Conservation (phyloP, 345 rosid species). For the Eucalyptus marginata region DNA sequence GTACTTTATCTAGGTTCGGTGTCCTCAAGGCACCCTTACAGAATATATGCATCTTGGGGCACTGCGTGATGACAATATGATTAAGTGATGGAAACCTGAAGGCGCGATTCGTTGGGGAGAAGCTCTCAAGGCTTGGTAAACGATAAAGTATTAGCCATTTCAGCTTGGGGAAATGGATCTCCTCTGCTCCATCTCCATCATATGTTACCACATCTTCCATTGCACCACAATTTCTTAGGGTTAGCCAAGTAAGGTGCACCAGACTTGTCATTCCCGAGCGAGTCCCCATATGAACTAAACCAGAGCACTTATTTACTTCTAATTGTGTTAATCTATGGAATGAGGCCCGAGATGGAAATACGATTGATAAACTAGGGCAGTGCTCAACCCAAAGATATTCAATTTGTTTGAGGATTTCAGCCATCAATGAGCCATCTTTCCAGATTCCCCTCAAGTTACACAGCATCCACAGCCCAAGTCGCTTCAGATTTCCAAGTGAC, state of each 20-base stretch:
- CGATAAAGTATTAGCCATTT: fast-evolving
- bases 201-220: too few relatives aligned
- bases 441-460: fast-evolving
- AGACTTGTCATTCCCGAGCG: too few relatives aligned
- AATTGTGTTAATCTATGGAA: too few relatives aligned
- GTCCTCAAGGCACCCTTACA: not conserved
- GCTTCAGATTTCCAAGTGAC: not conserved
- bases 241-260: too few relatives aligned
- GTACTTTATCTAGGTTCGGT: not conserved
- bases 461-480: fast-evolving
- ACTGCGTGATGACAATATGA: fast-evolving
- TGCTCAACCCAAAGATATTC: fast-evolving
- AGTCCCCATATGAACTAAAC: too few relatives aligned
- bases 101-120: fast-evolving
- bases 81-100: fast-evolving
- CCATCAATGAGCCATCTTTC: not conserved
- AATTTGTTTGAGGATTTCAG: not conserved
- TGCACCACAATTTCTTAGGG: too few relatives aligned
- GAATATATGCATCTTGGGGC: not conserved
- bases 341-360: too few relatives aligned
- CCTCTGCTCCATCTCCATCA: too few relatives aligned
- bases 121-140: not conserved
- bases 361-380: too few relatives aligned
- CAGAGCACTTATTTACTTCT: too few relatives aligned
- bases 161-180: too few relatives aligned